These are phyloP conservation scores for Dryas drummondii DNA, from an alignment of 306 rosid species.

Conservation along the genomic window DNA sequence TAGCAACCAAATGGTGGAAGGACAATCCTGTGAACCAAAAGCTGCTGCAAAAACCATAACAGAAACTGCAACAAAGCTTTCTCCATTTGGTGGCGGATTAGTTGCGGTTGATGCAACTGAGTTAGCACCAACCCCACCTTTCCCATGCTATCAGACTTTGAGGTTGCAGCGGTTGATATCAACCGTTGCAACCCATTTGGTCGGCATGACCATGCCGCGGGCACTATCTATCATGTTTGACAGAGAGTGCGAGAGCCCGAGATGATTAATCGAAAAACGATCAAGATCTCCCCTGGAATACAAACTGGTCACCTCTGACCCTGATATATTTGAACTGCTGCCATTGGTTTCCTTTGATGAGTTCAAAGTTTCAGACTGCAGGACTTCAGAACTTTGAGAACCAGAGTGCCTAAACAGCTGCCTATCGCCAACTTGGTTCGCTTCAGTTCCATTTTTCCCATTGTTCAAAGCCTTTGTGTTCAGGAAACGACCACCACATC, in stretches of 20 bases:
- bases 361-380: slow-evolving; percentile 70
- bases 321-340: slow-evolving; percentile 56
- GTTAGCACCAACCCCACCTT: slow-evolving; percentile 36
- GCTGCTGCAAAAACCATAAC: slow-evolving; percentile 26
- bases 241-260: slow-evolving; percentile 47
- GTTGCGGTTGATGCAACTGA: slow-evolving; percentile 31
- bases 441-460: slow-evolving; percentile 28
- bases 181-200: slow-evolving; percentile 74
- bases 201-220: slow-evolving; percentile 56
- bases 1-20: slow-evolving; percentile 51
- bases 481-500: slow-evolving; percentile 91
- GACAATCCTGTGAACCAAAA: slow-evolving; percentile 32
- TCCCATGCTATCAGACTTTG: slow-evolving; percentile 48
- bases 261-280: slow-evolving; percentile 49
- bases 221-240: slow-evolving; percentile 49
- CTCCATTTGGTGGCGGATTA: slow-evolving; percentile 52
- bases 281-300: slow-evolving; percentile 52
- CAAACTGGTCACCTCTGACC: slow-evolving; percentile 78
- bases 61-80: slow-evolving; percentile 18
- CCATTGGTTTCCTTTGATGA: slow-evolving; percentile 67
- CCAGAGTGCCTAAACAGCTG: slow-evolving; percentile 43
- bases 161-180: slow-evolving; percentile 64
- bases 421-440: slow-evolving; percentile 30
- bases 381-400: slow-evolving; percentile 65
- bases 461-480: slow-evolving; percentile 45